Base-by-base conservation (phyloP, 176 grass and related monocot genomes). In the Avena sativa region DNA sequence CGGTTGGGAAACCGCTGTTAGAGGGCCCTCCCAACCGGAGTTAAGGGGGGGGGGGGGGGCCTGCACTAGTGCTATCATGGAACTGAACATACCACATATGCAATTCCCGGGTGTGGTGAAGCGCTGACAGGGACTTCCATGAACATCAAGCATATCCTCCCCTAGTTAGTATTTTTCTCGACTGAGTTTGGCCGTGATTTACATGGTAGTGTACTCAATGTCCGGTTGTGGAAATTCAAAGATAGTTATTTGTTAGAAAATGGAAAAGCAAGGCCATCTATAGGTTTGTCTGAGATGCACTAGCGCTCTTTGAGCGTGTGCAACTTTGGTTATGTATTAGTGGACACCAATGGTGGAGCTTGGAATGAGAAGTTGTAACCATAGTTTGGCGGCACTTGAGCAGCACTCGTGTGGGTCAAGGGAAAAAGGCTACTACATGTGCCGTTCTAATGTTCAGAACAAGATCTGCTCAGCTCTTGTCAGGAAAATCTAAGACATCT, bases 91-190 rank as follows among this genome's bases (percentile, higher is more conserved):
- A 70, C 23, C 73, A 19, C 73, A 76, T 87, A 44, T 63, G 21
- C 64, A 83, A 87, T 79, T 84, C 65, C 89, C 19, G 48, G 21
- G 63, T 32, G 32, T 30, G 47, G 40, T 50, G 80, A 75, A 67
- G 65, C 59, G 64, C 76, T 19, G 81, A 91, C 34, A 84, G 10
- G 21, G 89, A 87, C 85, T 58, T 50, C 75, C 67, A 87, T 67
- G 76, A 38, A 13, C 47, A 65, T 38, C 3, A 17, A 84, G 80
- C 67, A 84, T 80, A 87, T 84, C 89, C 77, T 36, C 36, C 36
- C 2, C 28, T 28, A 28, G 28, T 46, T 26, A 13, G 4, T 65
- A 15, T 30, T 53, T 21, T 59, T 21, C 13, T 79, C 5, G 30
- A 49, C 40, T 34, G 47, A 84, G 74, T 83, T 65, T 36, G n/a